These are phyloP conservation scores for Trichosporon coremiiforme DNA, from an alignment of 1,284 basidiomycete species.

Conservation along the genomic window DNA sequence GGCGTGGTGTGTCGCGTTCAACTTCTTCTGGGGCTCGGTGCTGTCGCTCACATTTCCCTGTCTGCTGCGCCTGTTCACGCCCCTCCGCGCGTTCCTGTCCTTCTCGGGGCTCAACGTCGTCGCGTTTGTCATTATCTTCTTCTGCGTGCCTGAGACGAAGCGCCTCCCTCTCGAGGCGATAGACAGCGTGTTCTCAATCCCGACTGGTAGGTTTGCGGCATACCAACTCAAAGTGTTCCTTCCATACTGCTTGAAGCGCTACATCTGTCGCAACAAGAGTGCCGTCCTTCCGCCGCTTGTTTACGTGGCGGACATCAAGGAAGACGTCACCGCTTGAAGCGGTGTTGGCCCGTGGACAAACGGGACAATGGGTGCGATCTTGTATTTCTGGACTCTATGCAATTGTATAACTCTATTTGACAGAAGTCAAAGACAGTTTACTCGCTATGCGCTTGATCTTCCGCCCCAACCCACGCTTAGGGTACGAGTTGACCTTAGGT, in stretches of 20 bases:
- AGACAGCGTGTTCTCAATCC: slow-evolving; percentile 60
- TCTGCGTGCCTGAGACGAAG: slow-evolving; percentile 71
- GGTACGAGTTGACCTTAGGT: slow-evolving; percentile 1
- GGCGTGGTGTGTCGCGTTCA: slow-evolving; percentile 57
- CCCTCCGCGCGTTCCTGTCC: slow-evolving; percentile 61
- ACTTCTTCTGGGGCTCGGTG: slow-evolving; percentile 48
- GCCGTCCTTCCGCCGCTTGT: slow-evolving; percentile 22
- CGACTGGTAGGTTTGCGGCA: slow-evolving; percentile 64
- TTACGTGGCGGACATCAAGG: neutral
- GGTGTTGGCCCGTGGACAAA: no score
- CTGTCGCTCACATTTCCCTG: slow-evolving; percentile 72
- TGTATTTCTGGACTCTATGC: neutral
- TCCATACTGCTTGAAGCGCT: slow-evolving; percentile 26
- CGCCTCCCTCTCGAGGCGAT: slow-evolving; percentile 72
- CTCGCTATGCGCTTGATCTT: neutral
- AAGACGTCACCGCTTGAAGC: no score
- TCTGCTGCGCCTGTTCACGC: slow-evolving; percentile 1
- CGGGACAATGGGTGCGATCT: no score
- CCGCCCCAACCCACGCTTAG: neutral
- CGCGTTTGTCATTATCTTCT: slow-evolving; percentile 48
- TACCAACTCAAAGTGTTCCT: slow-evolving; percentile 59
- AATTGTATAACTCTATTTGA: neutral
- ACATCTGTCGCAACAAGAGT: slow-evolving; percentile 26
- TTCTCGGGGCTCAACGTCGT: slow-evolving; percentile 59
- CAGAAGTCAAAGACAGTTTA: neutral